A percentile compares a stretch with the other conserved stretches of the same genome.
Conservation (phyloP, 2,329 filamentous ascomycete species). For the Corynespora cassiicola region DNA sequence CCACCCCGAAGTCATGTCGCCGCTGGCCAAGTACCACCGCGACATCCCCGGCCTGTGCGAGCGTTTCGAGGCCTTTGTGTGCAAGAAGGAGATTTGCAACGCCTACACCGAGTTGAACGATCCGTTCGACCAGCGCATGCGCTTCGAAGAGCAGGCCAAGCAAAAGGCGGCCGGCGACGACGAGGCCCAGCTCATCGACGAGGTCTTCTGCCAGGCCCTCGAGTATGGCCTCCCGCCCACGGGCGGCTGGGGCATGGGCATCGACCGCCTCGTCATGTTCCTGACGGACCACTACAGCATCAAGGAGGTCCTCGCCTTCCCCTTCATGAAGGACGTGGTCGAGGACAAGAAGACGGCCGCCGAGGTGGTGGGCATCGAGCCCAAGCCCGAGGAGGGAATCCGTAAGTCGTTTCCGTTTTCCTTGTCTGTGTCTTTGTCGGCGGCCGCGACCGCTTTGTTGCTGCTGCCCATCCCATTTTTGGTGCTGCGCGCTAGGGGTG, state of each 20-base stretch:
- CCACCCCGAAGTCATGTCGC: conserved; percentile 89
- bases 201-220: conserved; percentile 89
- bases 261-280: conserved; percentile 93
- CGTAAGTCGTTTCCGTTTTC: conserved; percentile 39
- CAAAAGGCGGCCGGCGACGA: conserved; percentile 95
- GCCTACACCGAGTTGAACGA: conserved; percentile 98
- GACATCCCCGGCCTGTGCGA: conserved; percentile 80
- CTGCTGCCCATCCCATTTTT: too few species aligned
- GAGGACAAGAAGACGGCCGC: conserved; percentile 56
- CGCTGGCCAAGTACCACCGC: conserved; percentile 94
- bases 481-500: too few species aligned
- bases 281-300: conserved; percentile 94
- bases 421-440: too few species aligned
- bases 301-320: conserved; percentile 95
- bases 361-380: conserved; percentile 67
- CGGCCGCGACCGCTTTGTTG: too few species aligned
- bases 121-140: conserved; percentile 84
- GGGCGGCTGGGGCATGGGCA: conserved; percentile 95
- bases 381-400: conserved; percentile 67
- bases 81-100: conserved; percentile 96
- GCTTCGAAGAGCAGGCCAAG: conserved; percentile 86
- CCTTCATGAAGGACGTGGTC: conserved; percentile 85
- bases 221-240: conserved; percentile 93
- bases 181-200: conserved; percentile 93
- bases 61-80: conserved; percentile 96